Conservation (phyloP, 2,329 filamentous ascomycete genomes). For the Paraphaeosphaeria sporulosa region DNA sequence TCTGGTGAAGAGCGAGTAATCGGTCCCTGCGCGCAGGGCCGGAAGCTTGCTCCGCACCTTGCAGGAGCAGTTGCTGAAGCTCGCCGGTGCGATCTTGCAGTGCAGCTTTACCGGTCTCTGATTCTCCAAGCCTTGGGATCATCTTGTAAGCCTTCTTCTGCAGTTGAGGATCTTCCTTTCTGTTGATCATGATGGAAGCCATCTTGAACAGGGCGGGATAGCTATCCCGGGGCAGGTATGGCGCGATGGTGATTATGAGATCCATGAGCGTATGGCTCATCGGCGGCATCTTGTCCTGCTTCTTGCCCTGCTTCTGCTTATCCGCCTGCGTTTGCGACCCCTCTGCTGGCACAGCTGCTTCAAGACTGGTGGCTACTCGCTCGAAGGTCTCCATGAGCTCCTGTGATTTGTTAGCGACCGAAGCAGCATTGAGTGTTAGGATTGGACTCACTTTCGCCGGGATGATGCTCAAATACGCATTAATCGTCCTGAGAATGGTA, state of each 20-base stretch:
- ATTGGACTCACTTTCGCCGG: constrained; percentile 60
- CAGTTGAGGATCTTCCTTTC: constrained; percentile 84
- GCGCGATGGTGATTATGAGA: constrained; percentile 92
- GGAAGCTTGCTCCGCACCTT: constrained; percentile 83
- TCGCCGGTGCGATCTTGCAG: constrained; percentile 78
- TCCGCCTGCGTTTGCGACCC: constrained; percentile 69
- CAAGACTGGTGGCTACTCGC: constrained; percentile 84
- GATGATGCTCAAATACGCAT: constrained; percentile 90
- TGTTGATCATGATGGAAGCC: constrained; percentile 81
- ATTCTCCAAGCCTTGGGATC: constrained; percentile 87
- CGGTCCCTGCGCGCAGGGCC: constrained; percentile 87
- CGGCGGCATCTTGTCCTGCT: constrained; percentile 81
- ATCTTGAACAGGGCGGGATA: constrained; percentile 87
- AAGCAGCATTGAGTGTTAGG: constrained; percentile 17
- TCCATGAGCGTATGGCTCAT: constrained; percentile 97
- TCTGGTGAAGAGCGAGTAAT: constrained; percentile 79
- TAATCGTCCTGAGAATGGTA: constrained; percentile 91
- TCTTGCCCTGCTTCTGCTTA: constrained; percentile 67
- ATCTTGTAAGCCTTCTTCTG: constrained; percentile 99
- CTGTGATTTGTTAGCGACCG: constrained; percentile 36
- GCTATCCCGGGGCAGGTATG: constrained; percentile 87
- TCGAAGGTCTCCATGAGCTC: constrained; percentile 90
- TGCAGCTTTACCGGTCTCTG: constrained; percentile 77
- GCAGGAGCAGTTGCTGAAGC: constrained; percentile 81
- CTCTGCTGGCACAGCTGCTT: constrained; percentile 69